Evolutionary conservation across 129 eudicot species (phyloP), one percentile per base, ranked within the genome.

Genomic region (Chrysanthemum seticuspe): DNA sequence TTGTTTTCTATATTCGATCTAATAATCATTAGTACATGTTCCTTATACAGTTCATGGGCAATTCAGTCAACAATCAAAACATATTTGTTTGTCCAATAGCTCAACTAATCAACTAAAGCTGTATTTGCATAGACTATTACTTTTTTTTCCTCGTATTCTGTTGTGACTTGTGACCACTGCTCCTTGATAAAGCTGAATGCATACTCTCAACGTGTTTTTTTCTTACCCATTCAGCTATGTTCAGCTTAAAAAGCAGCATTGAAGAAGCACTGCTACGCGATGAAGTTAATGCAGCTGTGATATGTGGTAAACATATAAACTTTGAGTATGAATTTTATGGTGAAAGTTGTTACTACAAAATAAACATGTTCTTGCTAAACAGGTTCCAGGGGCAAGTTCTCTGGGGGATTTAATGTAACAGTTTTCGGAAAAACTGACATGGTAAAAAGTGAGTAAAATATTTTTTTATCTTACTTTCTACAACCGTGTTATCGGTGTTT

Each of bases 341-440:
- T 36, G 45, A 19, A 36, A 6, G 7, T 6, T 36, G 6, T 36
- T 36, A 36, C 45, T 36, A 36, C 45, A 36, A 36, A 6, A 36
- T 36, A 21, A 18, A 15, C 36, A 40, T 25, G 11, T 3, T 34
- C 14, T 14, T 44, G 16, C 9, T 74, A 62, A 53, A 52, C 87
- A 88, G 95, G 95, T 70, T 45, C 83, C 29, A 69, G 71, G 14
- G 86, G 85, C 7, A 88, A 81, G 76, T 88, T 88, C 50, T 88
- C 91, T 47, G 90, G 80, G 51, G 95, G 95, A 16, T 82, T 82
- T 72, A 76, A 85, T 29, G 84, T 88, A 62, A 66, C 85, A 21
- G 72, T 70, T 69, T 88, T 88, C 63, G 88, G 88, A 54, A 77
- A 70, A 19, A 50, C 50, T 21, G 76, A 73, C 53, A 70, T 23